Base-by-base conservation (phyloP, 257 asterid species). In the Capsicum rhomboideum region DNA sequence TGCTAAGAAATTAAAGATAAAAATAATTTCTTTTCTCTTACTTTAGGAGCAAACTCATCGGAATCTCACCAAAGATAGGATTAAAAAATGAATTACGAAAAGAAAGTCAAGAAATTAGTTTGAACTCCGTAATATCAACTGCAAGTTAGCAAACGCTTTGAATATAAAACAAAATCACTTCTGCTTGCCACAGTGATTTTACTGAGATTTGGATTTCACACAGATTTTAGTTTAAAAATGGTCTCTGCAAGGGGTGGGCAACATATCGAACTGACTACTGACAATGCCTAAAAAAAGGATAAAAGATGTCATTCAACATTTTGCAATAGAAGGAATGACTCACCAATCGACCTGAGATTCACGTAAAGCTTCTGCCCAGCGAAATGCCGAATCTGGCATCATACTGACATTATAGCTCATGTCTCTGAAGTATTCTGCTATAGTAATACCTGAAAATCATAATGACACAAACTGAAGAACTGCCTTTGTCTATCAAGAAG, bases 281-380 rank as follows among this genome's bases (percentile, higher is more conserved):
- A 8, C 42, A 74, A 26, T 44, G 6, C 42, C 59, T 3, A 37
- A 1, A 74, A 49, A 8, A 75, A 23, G 10, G 61, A 75, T 23
- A 28, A 23, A 75, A 75, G 80, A 75, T 21, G 61, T n/a, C 14
- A 49, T 46, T 26, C 56, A 29, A 23, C 80, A 23, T 58, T 40
- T 63, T 53, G 80, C 54, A 78, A 87, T 13, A 86, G 80, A 28
- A 53, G 83, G 83, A 17, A 50, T 10, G 71, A 17, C 94, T 85
- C 94, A 97, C 99, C 97, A 97, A 85, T 87, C 99, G 98, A 58
- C 99, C 99, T 16, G 99, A 97, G 89, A 97, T 97, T 97, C 99
- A 92, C 99, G 99, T 93, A 97, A 87, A 63, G 98, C 99, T 91
- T 97, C 99, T 46, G 99, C 99, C 99, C 99, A 97, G 46, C 98